Conservation (phyloP, 352 stramenopile species). For the Phytophthora citrophthora region DNA sequence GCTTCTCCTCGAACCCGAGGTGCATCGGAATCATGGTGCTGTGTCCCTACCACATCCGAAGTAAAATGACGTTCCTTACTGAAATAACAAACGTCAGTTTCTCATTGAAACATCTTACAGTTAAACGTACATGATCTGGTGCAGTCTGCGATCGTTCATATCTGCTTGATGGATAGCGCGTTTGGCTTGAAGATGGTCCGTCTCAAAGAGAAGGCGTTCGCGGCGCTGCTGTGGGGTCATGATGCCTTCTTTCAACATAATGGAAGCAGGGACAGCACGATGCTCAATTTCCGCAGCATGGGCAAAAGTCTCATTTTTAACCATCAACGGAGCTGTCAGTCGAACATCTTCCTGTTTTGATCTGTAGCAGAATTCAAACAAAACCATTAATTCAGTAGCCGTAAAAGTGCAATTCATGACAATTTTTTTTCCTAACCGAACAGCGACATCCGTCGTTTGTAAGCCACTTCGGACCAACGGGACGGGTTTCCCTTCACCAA, state of each 20-base stretch:
- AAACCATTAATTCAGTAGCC: not conserved
- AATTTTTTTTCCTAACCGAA: constrained; percentile 33
- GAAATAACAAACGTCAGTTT: constrained; percentile 13
- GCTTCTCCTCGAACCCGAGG: constrained; percentile 41
- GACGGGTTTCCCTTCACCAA: constrained; percentile 26
- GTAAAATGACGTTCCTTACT: constrained; percentile 63
- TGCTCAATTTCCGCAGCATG: constrained; percentile 57
- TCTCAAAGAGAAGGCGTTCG: constrained; percentile 72
- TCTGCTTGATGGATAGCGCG: constrained; percentile 60
- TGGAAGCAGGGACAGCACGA: constrained; percentile 44
- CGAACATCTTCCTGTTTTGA: constrained; percentile 18
- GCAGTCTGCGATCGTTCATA: constrained; percentile 65
- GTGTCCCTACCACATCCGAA: constrained; percentile 51
- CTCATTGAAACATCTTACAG: constrained; percentile 3
- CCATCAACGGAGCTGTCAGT: constrained; percentile 53
- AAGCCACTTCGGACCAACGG: constrained; percentile 25
- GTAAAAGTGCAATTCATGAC: constrained; percentile 4
- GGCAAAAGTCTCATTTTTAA: constrained; percentile 53
- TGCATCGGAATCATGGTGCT: constrained; percentile 1
- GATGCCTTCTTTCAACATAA: constrained; percentile 73
- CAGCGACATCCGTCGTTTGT: constrained; percentile 34
- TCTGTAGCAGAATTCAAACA: constrained; percentile 7
- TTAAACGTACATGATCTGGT: constrained; percentile 75
- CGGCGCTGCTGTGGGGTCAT: constrained; percentile 76
- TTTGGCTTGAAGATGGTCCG: constrained; percentile 56